Base-by-base conservation (phyloP, 2,329 filamentous ascomycete genomes). In the Claviceps capensis region DNA sequence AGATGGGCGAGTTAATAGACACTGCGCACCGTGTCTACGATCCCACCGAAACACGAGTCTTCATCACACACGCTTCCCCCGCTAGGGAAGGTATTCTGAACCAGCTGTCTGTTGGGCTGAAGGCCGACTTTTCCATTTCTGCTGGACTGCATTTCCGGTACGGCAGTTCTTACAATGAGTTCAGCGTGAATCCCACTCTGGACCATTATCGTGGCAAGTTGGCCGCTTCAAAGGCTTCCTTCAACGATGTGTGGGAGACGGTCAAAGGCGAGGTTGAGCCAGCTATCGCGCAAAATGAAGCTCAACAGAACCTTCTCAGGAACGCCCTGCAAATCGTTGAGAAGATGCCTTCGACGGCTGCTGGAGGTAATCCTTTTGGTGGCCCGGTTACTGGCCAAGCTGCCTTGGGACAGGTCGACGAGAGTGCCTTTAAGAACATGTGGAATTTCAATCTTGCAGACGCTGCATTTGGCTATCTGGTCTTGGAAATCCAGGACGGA, bases 371-470 rank as follows among this genome's bases (percentile, higher is more conserved):
- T 66, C 93, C 93, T 5, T 98, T 98, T 63, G 93, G 93, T 45
- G 91, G 91, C 14, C 87, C 88, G 34, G 80, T 83, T 50, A 81
- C 82, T 48, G 86, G 85, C 41, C 82, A 82, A 49, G 72, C 78
- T 50, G 78, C 81, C 53, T 83, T 88, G 49, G 93, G 93, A 36
- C 87, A 95, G 63, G 89, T 98, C 17, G 93, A 98, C 57, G 93
- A 98, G 74, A 96, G 90, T 62, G 93, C 93, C 1, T 98, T 98
- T 79, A 98, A 98, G 76, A 98, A 98, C 67, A 97, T 97, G 93
- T 98, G 93, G 93, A 98, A 98, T 70, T 98, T 98, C 72, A 97
- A 97, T 68, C 71, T 98, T 58, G 93, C 93, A 34, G 93, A 98
- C 72, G 93, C 93, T 52, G 91, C 93, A 19, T 98, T 97, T 66